Conservation (phyloP, 768 basidiomycete genomes). For the Tulasnella sp. region DNA sequence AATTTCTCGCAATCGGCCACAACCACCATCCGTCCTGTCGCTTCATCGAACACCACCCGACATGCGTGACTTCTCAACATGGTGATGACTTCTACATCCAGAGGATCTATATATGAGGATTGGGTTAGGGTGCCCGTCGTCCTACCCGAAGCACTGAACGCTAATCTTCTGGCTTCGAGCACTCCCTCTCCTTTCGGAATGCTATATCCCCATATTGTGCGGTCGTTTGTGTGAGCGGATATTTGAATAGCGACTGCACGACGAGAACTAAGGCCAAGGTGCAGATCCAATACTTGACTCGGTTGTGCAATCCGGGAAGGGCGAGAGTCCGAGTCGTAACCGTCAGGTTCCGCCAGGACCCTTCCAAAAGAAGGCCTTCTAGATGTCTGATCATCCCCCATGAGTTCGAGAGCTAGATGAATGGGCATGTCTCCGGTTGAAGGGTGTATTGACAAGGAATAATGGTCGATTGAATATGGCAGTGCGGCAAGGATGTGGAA, state of each 20-base stretch:
- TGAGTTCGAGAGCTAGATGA: background rate
- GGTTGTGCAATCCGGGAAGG: constrained; percentile 22
- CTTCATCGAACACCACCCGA: constrained; percentile 15
- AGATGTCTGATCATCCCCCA: constrained; percentile 21
- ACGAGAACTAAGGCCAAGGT: background rate
- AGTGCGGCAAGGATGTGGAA: constrained; percentile 22
- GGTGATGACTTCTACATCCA: background rate
- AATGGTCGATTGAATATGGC: constrained; percentile 13
- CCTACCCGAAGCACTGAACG: background rate
- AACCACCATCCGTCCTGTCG: constrained; percentile 12
- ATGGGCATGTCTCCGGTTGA: background rate
- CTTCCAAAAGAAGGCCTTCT: background rate
- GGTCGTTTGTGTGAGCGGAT: constrained; percentile 21
- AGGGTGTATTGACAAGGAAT: background rate
- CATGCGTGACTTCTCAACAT: constrained; percentile 16
- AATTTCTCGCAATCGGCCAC: constrained; percentile 17
- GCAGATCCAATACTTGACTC: constrained; percentile 18
- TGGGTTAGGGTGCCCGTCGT: background rate
- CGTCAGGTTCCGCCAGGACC: constrained; percentile 1
- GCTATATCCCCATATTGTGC: constrained; percentile 17
- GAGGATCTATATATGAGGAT: background rate
- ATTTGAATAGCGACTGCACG: constrained; percentile 21
- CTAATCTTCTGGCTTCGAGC: background rate
- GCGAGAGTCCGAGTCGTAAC: constrained; percentile 24
- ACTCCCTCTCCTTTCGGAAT: background rate